These are phyloP conservation scores for Colletotrichum somersetense DNA, from an alignment of 2,329 filamentous ascomycete genomes.

Conservation along the genomic window DNA sequence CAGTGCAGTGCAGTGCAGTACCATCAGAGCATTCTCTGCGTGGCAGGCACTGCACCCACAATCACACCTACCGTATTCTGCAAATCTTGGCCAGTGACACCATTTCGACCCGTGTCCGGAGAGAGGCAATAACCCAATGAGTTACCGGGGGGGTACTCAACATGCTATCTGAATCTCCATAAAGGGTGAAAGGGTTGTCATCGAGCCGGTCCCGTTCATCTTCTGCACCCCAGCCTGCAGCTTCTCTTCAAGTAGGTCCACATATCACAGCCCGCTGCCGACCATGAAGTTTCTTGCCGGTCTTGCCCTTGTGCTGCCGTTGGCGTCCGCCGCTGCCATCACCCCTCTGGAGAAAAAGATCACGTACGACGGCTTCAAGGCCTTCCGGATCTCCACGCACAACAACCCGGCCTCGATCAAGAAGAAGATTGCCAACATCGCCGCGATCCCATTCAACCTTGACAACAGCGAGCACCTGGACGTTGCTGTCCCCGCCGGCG, in stretches of 20 bases:
- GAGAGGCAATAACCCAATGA: not conserved
- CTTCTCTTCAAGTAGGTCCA: not conserved
- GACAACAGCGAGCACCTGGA: conserved; percentile 43
- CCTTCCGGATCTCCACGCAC: conserved; percentile 60
- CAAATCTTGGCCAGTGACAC: conserved; percentile 23
- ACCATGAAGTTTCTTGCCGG: conserved; percentile 38
- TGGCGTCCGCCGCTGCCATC: conserved; percentile 36
- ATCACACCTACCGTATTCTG: conserved; percentile 42
- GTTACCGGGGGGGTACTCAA: too few relatives aligned
- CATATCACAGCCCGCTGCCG: not conserved
- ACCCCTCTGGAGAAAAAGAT: conserved; percentile 36
- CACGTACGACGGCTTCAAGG: conserved; percentile 52
- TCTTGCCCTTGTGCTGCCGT: conserved; percentile 31
- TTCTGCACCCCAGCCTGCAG: not conserved
- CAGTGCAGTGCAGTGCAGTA: too few relatives aligned
- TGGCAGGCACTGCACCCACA: conserved; percentile 14
- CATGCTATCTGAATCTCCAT: not conserved
- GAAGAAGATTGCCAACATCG: conserved; percentile 48
- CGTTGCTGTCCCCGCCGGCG: conserved; percentile 45
- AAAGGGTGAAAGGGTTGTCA: conserved; percentile 1
- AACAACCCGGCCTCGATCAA: conserved; percentile 54
- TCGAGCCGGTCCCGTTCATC: not conserved
- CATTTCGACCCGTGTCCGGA: not conserved
- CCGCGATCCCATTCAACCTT: conserved; percentile 38
- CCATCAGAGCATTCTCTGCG: not conserved